These are phyloP conservation scores for Chlorophyllum brunneum DNA, from an alignment of 768 basidiomycete genomes.

Conservation along the genomic window DNA sequence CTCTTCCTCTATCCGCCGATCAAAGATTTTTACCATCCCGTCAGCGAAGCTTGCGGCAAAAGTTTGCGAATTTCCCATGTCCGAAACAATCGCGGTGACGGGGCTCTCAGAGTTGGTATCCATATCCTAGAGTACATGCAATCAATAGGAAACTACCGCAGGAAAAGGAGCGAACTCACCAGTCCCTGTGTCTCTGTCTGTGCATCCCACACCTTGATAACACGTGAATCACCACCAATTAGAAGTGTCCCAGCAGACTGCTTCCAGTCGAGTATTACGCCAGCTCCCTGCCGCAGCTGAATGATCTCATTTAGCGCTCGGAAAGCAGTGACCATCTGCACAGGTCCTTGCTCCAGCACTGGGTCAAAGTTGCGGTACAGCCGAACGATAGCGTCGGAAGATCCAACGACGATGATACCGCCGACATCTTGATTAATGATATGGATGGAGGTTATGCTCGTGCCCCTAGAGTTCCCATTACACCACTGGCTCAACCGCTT, in stretches of 20 bases:
- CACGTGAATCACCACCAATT: constrained; percentile 88
- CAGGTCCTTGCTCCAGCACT: constrained; percentile 58
- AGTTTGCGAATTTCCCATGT: constrained; percentile 67
- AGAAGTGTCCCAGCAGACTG: constrained; percentile 81
- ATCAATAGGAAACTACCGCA: background rate
- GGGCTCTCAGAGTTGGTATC: constrained; percentile 89
- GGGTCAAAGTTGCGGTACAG: constrained; percentile 92
- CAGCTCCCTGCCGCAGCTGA: constrained; percentile 70
- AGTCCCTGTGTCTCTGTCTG: constrained; percentile 76
- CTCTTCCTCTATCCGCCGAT: constrained; percentile 81
- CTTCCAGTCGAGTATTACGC: constrained; percentile 91
- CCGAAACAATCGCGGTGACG: constrained; percentile 80
- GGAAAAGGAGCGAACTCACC: constrained; percentile 38
- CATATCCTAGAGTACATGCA: constrained; percentile 56
- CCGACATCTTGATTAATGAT: constrained; percentile 96
- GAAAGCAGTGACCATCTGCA: constrained; percentile 94
- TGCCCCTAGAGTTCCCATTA: constrained; percentile 82
- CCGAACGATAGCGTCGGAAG: constrained; percentile 90
- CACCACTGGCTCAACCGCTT: constrained; percentile 78
- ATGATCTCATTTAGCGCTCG: constrained; percentile 79
- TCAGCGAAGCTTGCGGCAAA: constrained; percentile 93
- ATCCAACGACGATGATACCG: constrained; percentile 83
- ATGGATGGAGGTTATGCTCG: constrained; percentile 81
- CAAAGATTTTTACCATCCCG: constrained; percentile 85
- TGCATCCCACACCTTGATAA: constrained; percentile 93